Conservation (phyloP, 441 rosid species). For the Erodium trifolium region DNA sequence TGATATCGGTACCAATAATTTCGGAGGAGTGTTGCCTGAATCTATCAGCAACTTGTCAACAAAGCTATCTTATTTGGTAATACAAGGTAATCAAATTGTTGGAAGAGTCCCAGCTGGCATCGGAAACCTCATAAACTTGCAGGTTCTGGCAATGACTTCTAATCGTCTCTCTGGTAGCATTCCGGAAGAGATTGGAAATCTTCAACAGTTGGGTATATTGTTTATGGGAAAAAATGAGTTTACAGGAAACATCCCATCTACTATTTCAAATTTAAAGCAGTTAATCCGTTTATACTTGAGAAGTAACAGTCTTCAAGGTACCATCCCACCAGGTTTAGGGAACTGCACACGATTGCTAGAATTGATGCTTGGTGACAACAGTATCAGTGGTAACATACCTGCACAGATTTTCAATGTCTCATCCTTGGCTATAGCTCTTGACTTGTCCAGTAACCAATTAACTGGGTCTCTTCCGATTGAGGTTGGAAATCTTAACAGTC, state of each 20-base stretch:
- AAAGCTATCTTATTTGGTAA: neutral
- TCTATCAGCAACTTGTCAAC: slow-evolving; percentile 22
- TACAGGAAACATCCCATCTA: slow-evolving; percentile 16
- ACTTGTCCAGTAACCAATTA: slow-evolving; percentile 9
- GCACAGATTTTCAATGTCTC: slow-evolving; percentile 7
- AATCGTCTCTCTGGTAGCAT: slow-evolving; percentile 14
- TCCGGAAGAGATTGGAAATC: slow-evolving; percentile 9
- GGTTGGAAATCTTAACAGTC: slow-evolving; percentile 12
- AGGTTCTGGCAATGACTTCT: neutral
- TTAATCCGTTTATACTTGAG: neutral
- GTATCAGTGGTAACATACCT: slow-evolving; percentile 19
- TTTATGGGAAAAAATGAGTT: neutral
- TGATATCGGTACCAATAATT: neutral
- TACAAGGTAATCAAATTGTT: neutral
- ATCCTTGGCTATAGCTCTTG: neutral
- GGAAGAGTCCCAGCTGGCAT: slow-evolving; percentile 14
- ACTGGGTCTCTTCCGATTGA: slow-evolving; percentile 16
- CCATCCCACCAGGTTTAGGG: slow-evolving; percentile 18
- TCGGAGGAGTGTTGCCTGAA: slow-evolving; percentile 21
- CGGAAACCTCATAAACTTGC: slow-evolving; percentile 11
- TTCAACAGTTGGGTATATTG: neutral
- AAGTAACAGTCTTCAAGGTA: slow-evolving; percentile 13
- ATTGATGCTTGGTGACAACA: slow-evolving; percentile 12
- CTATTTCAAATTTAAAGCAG: slow-evolving; percentile 12
- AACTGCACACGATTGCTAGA: neutral